phyloP scores from a whole-genome alignment of 2,329 filamentous ascomycete species.

The Emmonsiellopsis sp. region DNA sequence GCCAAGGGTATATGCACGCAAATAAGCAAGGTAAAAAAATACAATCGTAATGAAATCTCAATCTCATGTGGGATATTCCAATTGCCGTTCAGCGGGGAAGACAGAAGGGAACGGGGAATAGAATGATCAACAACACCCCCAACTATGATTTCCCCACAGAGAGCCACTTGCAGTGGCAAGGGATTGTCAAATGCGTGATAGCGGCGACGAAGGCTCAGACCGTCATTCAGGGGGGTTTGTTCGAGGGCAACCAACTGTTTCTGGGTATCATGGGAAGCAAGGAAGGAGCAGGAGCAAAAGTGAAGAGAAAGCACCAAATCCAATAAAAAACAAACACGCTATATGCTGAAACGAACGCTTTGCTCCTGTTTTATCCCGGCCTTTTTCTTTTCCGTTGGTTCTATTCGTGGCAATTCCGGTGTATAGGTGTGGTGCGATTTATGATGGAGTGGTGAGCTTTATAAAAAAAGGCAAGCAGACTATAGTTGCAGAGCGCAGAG shows the following conservation, averaged over 20 bases:
- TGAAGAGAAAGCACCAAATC: background rate
- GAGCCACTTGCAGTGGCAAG: no score
- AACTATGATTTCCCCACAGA: no score
- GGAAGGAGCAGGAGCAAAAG: background rate
- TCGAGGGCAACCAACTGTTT: background rate
- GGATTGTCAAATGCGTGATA: no score
- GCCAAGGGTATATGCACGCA: no score
- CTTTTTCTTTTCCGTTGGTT: background rate
- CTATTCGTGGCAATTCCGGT: background rate
- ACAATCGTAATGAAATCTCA: no score
- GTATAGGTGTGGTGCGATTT: background rate
- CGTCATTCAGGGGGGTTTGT: no score
- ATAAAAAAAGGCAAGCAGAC: background rate
- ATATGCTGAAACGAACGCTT: background rate
- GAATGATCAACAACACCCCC: no score
- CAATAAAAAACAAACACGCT: background rate
- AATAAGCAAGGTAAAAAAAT: no score
- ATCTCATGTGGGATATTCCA: no score
- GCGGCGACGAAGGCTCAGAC: no score
- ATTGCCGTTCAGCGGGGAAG: no score
- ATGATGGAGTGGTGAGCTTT: background rate
- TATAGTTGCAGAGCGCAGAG: background rate
- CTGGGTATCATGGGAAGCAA: background rate
- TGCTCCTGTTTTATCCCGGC: background rate
- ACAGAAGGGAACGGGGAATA: no score